Conservation (phyloP, 2,329 filamentous ascomycete genomes). For the Claviceps maximensis region DNA sequence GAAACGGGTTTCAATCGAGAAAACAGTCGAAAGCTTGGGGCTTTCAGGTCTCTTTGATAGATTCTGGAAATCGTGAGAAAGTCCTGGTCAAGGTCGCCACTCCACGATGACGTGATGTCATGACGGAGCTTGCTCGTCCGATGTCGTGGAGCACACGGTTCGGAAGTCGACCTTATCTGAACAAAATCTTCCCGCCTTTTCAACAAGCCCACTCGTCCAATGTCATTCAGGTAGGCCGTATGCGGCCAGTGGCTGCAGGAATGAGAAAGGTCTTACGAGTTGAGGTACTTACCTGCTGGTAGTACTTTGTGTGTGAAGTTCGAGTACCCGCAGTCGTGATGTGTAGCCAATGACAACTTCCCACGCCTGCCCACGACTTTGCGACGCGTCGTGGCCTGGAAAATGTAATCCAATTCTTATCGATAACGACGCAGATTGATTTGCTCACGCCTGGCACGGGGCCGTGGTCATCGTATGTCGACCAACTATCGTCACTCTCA, state of each 20-base stretch:
- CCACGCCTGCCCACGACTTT: background rate
- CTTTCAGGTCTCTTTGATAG: background rate
- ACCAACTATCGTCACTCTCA: background rate
- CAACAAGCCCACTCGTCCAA: background rate
- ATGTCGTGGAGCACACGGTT: too few species aligned
- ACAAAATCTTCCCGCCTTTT: background rate
- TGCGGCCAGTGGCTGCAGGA: background rate
- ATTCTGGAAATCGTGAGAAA: background rate
- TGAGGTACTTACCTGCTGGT: too few species aligned
- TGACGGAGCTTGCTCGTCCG: too few species aligned
- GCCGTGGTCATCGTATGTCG: background rate
- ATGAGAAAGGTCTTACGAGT: background rate
- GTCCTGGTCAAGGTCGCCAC: background rate
- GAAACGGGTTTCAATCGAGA: too few species aligned
- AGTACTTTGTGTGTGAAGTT: background rate
- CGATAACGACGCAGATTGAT: background rate
- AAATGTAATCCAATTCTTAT: background rate
- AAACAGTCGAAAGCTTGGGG: background rate
- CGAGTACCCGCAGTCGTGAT: background rate
- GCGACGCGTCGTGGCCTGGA: background rate
- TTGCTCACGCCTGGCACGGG: background rate
- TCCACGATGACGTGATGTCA: background rate
- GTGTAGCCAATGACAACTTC: background rate
- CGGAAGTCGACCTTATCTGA: background rate
- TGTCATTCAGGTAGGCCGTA: background rate